phyloP scores from a whole-genome alignment of 192 early-diverging fungal genomes.

The Coemansia sp. region DNA sequence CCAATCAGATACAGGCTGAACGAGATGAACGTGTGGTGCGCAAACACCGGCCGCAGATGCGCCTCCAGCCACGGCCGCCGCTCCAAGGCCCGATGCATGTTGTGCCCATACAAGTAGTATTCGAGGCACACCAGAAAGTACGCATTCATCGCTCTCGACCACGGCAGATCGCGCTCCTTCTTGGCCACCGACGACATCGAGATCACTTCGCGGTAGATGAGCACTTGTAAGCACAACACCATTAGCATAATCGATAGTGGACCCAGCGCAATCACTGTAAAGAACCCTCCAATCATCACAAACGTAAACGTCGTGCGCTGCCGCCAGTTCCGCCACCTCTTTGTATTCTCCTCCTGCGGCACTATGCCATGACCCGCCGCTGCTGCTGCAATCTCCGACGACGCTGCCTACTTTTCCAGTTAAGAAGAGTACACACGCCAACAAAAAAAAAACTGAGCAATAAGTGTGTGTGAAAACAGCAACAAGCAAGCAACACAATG shows the following conservation, averaged over 20 bases:
- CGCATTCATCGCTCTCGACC: conserved; percentile 91
- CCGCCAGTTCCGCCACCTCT: conserved; percentile 78
- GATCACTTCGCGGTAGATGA: conserved; percentile 95
- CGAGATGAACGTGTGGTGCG: conserved; percentile 93
- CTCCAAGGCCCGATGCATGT: conserved; percentile 87
- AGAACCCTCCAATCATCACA: conserved; percentile 87
- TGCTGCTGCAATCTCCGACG: neutral
- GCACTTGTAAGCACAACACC: conserved; percentile 79
- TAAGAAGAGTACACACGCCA: neutral
- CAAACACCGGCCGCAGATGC: conserved; percentile 79
- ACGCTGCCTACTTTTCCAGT: neutral
- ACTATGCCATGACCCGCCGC: conserved; percentile 23
- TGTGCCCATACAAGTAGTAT: conserved; percentile 95
- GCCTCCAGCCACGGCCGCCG: conserved; percentile 82
- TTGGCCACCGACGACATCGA: conserved; percentile 80
- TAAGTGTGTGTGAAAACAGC: neutral
- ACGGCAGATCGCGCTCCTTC: conserved; percentile 82
- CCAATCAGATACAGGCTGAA: conserved; percentile 82
- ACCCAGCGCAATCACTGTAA: conserved; percentile 72
- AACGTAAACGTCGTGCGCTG: conserved; percentile 83
- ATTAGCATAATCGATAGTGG: conserved; percentile 84
- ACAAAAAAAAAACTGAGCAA: neutral
- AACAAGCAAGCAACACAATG: conserved; percentile 9
- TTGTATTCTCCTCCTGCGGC: conserved; percentile 40
- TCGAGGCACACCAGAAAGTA: conserved; percentile 89